Evolutionary conservation across 768 basidiomycete species (phyloP).

Genomic region (Rickenella mellea): DNA sequence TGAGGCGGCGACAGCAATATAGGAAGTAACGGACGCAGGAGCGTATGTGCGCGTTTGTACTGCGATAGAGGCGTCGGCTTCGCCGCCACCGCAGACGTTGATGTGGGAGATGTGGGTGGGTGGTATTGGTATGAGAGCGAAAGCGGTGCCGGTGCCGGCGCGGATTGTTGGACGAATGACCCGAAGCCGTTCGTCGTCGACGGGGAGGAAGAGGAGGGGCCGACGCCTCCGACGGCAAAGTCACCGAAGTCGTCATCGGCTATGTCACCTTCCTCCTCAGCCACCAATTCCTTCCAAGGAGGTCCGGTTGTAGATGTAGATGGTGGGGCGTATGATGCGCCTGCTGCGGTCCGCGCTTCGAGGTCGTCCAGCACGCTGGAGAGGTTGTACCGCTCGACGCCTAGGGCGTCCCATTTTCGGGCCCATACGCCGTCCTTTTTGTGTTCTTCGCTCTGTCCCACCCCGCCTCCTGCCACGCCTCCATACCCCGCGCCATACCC

Average conservation of each 20-base stretch:
- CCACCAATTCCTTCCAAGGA: too few relatives aligned
- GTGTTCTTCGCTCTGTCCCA: too few relatives aligned
- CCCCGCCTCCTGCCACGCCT: too few relatives aligned
- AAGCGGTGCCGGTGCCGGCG: background rate
- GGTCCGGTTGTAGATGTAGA: too few relatives aligned
- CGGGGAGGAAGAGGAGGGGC: too few relatives aligned
- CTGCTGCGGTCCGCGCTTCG: conserved; percentile 41
- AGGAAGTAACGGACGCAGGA: conserved; percentile 51
- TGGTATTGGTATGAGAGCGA: conserved; percentile 24
- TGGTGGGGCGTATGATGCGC: too few relatives aligned
- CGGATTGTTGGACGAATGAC: too few relatives aligned
- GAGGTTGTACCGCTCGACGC: conserved; percentile 35
- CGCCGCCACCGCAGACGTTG: conserved; percentile 10
- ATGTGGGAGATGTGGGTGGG: too few relatives aligned
- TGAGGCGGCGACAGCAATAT: conserved; percentile 57
- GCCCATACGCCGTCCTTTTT: conserved; percentile 84
- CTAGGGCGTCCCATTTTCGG: conserved; percentile 55
- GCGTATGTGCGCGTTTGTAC: conserved; percentile 56
- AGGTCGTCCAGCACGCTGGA: conserved; percentile 46
- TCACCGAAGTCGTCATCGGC: conserved; percentile 85
- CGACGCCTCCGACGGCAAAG: conserved; percentile 43
- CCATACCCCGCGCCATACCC: too few relatives aligned
- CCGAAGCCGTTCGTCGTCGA: too few relatives aligned
- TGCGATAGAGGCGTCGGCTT: conserved; percentile 37
- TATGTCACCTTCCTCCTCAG: conserved; percentile 41